Percentiles rank a stretch among this genome's conserved stretches.
These are phyloP conservation scores for Candida schatavii DNA, from an alignment of 805 yeast species.

Conservation along the genomic window DNA sequence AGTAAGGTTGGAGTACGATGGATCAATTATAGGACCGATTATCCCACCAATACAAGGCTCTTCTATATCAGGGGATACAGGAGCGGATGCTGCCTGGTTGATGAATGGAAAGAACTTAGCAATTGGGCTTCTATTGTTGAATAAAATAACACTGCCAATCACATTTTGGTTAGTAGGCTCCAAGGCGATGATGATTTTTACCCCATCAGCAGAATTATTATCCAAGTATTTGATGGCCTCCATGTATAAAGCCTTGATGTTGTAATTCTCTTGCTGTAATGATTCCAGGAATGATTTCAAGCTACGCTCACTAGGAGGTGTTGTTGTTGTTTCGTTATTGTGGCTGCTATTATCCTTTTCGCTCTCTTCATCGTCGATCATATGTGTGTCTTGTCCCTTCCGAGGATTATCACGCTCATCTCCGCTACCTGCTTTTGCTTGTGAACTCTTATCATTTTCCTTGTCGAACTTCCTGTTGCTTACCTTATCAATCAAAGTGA, in stretches of 20 bases:
- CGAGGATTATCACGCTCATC: neutral
- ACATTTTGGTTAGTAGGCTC: constrained; percentile 52
- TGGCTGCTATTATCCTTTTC: neutral
- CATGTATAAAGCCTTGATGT: constrained; percentile 27
- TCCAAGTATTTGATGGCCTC: constrained; percentile 33
- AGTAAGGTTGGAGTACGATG: constrained; percentile 48
- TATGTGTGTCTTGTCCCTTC: neutral
- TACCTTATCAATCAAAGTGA: constrained; percentile 32
- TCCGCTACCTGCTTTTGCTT: neutral
- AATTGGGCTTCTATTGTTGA: constrained; percentile 44
- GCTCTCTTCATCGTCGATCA: neutral
- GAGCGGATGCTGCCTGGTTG: neutral
- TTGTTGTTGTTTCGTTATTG: neutral
- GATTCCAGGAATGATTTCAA: constrained; percentile 1
- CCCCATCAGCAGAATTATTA: constrained; percentile 29
- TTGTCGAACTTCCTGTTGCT: constrained; percentile 5
- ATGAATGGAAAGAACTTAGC: constrained; percentile 52
- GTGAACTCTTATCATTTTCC: neutral
- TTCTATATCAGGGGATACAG: neutral
- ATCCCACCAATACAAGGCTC: constrained; percentile 44
- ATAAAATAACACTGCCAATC: constrained; percentile 50
- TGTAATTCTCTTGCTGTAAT: constrained; percentile 18
- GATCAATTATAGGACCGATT: constrained; percentile 52
- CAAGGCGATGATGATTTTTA: constrained; percentile 48
- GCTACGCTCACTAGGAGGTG: neutral